These are phyloP conservation scores for Dactylorhiza incarnata DNA, from an alignment of 106 monocot genomes.

Conservation along the genomic window DNA sequence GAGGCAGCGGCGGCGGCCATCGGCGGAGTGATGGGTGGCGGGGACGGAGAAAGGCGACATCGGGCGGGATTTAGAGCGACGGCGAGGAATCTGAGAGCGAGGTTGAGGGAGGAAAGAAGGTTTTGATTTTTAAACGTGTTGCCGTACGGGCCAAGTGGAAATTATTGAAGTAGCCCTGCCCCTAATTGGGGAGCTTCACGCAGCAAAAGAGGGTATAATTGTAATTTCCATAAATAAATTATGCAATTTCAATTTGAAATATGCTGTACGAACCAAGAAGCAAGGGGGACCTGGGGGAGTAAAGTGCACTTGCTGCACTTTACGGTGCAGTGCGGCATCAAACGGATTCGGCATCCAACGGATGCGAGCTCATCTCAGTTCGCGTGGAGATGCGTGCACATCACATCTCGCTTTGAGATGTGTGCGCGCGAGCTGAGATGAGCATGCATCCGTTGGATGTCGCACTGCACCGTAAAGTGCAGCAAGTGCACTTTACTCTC, in stretches of 20 bases:
- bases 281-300: too few relatives aligned
- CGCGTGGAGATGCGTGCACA: too few relatives aligned
- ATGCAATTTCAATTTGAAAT: neutral
- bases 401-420: too few relatives aligned
- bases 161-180: neutral
- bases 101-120: neutral
- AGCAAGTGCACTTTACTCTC: too few relatives aligned
- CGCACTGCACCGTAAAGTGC: too few relatives aligned
- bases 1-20: neutral
- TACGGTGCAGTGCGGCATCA: too few relatives aligned
- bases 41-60: neutral
- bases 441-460: too few relatives aligned
- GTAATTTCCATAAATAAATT: neutral
- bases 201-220: neutral
- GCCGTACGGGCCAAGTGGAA: neutral
- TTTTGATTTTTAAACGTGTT: slow-evolving; percentile 3
- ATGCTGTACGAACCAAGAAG: slow-evolving; percentile 9
- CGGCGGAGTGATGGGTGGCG: neutral
- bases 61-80: neutral
- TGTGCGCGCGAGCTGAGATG: too few relatives aligned
- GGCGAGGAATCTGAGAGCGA: neutral
- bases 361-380: too few relatives aligned
- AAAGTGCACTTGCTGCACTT: too few relatives aligned
- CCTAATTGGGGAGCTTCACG: neutral
- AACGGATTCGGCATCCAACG: too few relatives aligned